Evolutionary conservation across 306 rosid species (phyloP), one percentile per base, ranked within the genome.

Genomic region (Argentina anserina): DNA sequence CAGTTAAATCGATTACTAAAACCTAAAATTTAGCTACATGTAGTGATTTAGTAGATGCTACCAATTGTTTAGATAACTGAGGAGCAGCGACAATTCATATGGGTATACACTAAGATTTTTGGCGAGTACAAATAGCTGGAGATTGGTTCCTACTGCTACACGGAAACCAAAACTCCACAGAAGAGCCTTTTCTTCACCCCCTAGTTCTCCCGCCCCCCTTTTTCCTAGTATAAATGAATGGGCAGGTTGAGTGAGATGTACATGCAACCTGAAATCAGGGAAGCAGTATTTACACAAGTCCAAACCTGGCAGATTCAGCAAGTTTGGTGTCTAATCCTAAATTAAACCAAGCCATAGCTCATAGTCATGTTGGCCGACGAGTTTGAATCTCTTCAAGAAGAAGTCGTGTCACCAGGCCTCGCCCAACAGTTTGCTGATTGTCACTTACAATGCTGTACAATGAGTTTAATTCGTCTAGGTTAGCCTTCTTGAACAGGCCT

Each of bases 391-490:
- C 98, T 85, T 93, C 83, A 7, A 69, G 66, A 72, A 93, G 87
- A 82, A 93, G 87, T 70, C 78, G 87, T 29, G 78, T 75, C 63
- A 89, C 79, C 73, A 70, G 69, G 73, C 61, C 82, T 71, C 69
- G 86, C 53, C 86, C 88, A 60, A 81, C 81, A 6, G 80, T 83
- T 58, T 75, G 65, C 81, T 74, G 81, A 65, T 70, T 85, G 66
- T 85, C 91, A 81, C 81, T 74, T 78, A 90, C 75, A 75, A 87
- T 80, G 82, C 81, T 84, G 78, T 86, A 81, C 76, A 95, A 76
- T 25, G 87, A 84, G 84, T 88, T 80, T 73, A 95, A 79, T 81
- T 95, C 97, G 72, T 89, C 96, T 43, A 59, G 84, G 82, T 75
- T 86, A 52, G 89, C 91, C 87, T 84, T 91, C 82, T 83, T 84